Base-by-base conservation (phyloP, 345 rosid species). In the Eucalyptus cladocalyx region DNA sequence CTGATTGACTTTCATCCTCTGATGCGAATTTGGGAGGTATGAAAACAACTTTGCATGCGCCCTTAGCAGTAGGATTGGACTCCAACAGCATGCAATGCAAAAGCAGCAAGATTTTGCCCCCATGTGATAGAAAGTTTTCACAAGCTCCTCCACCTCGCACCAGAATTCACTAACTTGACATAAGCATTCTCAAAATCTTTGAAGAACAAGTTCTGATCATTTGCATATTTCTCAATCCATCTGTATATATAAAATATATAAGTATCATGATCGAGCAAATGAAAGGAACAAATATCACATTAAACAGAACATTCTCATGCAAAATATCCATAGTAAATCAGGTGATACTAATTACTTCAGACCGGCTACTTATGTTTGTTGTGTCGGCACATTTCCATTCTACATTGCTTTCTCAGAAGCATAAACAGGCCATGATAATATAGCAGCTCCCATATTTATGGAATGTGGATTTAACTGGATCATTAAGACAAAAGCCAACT, bases 141-240 rank as follows among this genome's bases (percentile, higher is more conserved):
- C 89, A 91, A 80, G 90, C 81, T 91, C 90, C 93, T 95, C 98
- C 96, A 96, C 89, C 91, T 94, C 58, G 96, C 99, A 88, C 98
- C 98, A 42, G 95, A 93, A 91, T 95, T 96, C 72, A 95, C 97
- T 30, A 97, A 94, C 93, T 96, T 97, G 87, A 92, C 58, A 88
- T 96, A 97, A 23, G 99, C 97, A 34, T 90, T 90, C 90, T 92
- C 96, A 92, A 96, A 97, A 93, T 97, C 99, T 89, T 93, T 88
- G 58, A 96, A 97, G 95, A 97, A 96, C 87, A 89, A 87, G 86
- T 93, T 91, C 92, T 96, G 96, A 90, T 96, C 90, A 34, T 91
- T 93, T 4, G 98, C 97, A 90, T 97, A 96, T 86, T 45, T 91
- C 88, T 91, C 88, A 89, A 97, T 95, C 99, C 98, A 97, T 90